These are phyloP conservation scores for Vickermania ingenoplastis DNA, from an alignment of 208 protist genomes.

Conservation along the genomic window DNA sequence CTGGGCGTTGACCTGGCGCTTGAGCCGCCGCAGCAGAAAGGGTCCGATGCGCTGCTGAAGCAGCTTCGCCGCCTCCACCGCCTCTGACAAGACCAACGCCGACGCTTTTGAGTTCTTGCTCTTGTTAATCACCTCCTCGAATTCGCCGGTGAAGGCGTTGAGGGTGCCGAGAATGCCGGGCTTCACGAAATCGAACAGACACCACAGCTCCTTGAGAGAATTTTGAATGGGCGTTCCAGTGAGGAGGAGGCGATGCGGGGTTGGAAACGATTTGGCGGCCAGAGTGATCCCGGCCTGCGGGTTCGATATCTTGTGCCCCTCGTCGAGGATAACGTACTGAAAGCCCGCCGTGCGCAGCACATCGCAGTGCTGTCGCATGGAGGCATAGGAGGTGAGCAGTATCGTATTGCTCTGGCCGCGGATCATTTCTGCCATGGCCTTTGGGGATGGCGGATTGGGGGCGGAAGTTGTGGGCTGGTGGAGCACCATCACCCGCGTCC, in stretches of 20 bases:
- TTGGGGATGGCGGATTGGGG: neutral
- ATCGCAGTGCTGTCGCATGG: conserved; percentile 54
- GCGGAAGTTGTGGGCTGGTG: conserved; percentile 49
- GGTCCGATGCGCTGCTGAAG: conserved; percentile 92
- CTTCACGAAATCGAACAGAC: conserved; percentile 98
- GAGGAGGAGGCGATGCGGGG: conserved; percentile 92
- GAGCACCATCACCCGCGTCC: conserved; percentile 71
- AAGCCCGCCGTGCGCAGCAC: conserved; percentile 63
- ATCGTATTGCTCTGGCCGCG: conserved; percentile 27
- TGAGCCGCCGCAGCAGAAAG: conserved; percentile 94
- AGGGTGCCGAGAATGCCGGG: conserved; percentile 93
- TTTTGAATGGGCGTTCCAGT: conserved; percentile 98
- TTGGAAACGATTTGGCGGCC: conserved; percentile 90
- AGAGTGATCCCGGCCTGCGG: conserved; percentile 93
- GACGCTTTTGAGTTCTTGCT: conserved; percentile 91
- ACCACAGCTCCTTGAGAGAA: conserved; percentile 98
- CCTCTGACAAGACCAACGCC: conserved; percentile 80
- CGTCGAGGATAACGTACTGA: conserved; percentile 95
- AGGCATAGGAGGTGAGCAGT: conserved; percentile 92
- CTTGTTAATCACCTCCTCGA: conserved; percentile 62
- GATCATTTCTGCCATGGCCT: neutral
- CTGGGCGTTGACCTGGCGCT: conserved; percentile 85
- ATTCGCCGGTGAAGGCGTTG: conserved; percentile 62
- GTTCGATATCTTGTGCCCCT: conserved; percentile 97
- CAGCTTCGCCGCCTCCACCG: conserved; percentile 91